Conservation (phyloP, 805 yeast genomes). For the Naumovozyma baii region DNA sequence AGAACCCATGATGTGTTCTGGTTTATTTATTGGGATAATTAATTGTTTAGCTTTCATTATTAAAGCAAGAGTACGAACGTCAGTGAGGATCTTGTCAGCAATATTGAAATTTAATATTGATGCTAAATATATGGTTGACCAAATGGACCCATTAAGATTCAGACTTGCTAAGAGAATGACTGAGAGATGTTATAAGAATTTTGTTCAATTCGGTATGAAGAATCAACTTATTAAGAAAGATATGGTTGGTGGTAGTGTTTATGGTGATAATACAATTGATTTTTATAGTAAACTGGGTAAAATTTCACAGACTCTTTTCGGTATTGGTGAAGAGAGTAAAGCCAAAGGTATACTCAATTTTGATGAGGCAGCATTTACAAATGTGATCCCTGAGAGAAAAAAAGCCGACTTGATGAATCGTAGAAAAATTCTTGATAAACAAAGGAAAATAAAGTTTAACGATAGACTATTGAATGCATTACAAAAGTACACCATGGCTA, state of each 20-base stretch:
- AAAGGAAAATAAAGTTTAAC: neutral
- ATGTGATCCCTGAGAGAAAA: constrained; percentile 19
- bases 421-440: neutral
- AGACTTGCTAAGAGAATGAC: constrained; percentile 54
- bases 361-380: constrained; percentile 10
- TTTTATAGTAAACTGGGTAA: constrained; percentile 23
- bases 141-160: constrained; percentile 30
- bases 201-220: constrained; percentile 34
- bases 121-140: constrained; percentile 40
- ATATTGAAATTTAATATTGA: constrained; percentile 55
- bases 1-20: constrained; percentile 45
- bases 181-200: constrained; percentile 47
- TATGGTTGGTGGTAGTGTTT: neutral
- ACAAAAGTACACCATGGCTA: constrained; percentile 24
- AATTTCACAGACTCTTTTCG: constrained; percentile 27
- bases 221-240: constrained; percentile 26
- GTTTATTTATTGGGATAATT: constrained; percentile 56
- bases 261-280: constrained; percentile 9
- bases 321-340: constrained; percentile 30
- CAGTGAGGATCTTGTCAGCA: constrained; percentile 45
- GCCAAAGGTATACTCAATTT: constrained; percentile 27
- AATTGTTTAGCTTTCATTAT: constrained; percentile 55
- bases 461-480: constrained; percentile 12
- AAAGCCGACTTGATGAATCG: constrained; percentile 9
- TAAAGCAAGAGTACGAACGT: constrained; percentile 53